Evolutionary conservation across 176 grass and related monocot genomes (phyloP), one percentile per base, ranked within the genome.

Genomic region (Eleusine coracana): DNA sequence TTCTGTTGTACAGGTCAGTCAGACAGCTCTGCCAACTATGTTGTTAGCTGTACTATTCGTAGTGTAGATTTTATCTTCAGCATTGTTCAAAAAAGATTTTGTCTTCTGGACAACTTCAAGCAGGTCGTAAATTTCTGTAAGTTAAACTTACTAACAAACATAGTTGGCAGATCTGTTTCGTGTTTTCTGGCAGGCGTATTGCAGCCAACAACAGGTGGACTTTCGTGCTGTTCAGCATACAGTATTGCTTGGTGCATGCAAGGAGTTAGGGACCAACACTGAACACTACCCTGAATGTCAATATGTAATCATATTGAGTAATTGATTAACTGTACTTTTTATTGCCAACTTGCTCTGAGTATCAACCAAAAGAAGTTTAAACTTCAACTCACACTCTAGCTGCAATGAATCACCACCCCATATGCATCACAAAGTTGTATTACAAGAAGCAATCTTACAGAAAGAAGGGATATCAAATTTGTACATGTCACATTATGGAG

Each of bases 371-470:
- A 62, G 4, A n/a, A 34, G 0, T 45, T 16, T 16, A 62, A 82
- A 5, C 15, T 48, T 48, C 41, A 46, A 64, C 31, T 34, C 10
- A 66, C 76, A 66, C 10, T 10, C 27, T 49, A 73, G 58, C 9
- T 36, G 45, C 27, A 48, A 62, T 36, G 37, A 62, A 29, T 7
- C 5, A 61, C 2, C 16, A 71, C 41, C 18, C 16, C 16, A 69
- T 71, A 5, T 14, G 5, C 20, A 25, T 37, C 58, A 54, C 34
- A 45, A 72, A 61, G n/a, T 36, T 58, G 36, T 44, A 71, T 45
- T 71, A 14, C 67, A 82, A 42, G 23, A 61, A 31, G 59, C 31
- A 60, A 7, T 71, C 50, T 60, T 60, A 71, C 17, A 73, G n/a
- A 52, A 34, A 69, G 10, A 5, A 67, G 1, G 40, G 39, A 3